Evolutionary conservation across 208 protist species (phyloP).

Genomic region (Acanthamoeba culbertsoni): DNA sequence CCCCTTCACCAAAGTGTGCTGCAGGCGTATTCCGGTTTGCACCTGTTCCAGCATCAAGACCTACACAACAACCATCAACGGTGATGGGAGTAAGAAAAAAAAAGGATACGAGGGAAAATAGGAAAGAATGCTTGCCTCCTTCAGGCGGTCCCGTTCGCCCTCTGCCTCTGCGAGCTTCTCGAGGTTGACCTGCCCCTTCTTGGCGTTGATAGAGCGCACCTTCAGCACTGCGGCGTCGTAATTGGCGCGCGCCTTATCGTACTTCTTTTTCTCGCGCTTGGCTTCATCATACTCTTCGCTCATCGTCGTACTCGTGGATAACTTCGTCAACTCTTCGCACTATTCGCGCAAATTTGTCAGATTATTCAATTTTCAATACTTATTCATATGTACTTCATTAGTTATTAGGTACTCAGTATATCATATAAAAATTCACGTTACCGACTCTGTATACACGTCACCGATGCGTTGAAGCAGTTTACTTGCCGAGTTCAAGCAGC

Average conservation of each 20-base stretch:
- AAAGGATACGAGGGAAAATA: neutral
- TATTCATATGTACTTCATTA: no score
- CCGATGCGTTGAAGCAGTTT: neutral
- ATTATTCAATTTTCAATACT: no score
- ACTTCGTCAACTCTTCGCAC: slow-evolving; percentile 35
- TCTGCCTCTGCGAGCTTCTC: slow-evolving; percentile 48
- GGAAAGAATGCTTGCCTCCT: no score
- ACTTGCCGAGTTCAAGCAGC: neutral
- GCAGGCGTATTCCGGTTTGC: slow-evolving; percentile 34
- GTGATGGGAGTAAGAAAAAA: neutral
- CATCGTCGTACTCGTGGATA: slow-evolving; percentile 17
- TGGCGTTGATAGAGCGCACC: slow-evolving; percentile 47
- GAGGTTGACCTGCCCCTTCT: slow-evolving; percentile 55
- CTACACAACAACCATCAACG: neutral
- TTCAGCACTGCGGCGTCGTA: slow-evolving; percentile 56
- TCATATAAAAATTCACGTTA: slow-evolving; percentile 14
- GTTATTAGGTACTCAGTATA: no score
- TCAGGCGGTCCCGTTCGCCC: slow-evolving; percentile 36
- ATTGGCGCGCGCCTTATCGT: slow-evolving; percentile 44
- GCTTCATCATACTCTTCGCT: slow-evolving; percentile 39
- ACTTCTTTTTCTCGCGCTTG: slow-evolving; percentile 55
- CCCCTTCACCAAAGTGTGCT: slow-evolving; percentile 52
- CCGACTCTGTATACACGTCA: neutral
- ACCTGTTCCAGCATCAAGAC: slow-evolving; percentile 48
- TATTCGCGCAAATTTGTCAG: no score